Percentiles rank a stretch among this genome's conserved stretches.
Conservation (phyloP, 2,329 filamentous ascomycete genomes). For the Aplosporella prunicola region DNA sequence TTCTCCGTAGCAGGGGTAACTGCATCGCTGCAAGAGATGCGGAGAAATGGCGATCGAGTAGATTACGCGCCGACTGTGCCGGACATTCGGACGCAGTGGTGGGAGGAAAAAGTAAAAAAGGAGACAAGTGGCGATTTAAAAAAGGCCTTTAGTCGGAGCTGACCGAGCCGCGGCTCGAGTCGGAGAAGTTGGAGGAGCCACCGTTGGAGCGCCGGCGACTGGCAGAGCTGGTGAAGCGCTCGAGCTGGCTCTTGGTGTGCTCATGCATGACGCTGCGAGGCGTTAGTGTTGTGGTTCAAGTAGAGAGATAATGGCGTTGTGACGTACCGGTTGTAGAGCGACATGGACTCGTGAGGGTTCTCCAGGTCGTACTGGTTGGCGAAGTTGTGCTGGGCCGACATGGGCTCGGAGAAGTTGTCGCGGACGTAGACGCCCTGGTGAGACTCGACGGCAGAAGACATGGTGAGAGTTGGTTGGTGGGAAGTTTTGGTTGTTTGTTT, state of each 20-base stretch:
- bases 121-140: too few species aligned
- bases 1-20: too few species aligned
- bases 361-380: conserved; percentile 34
- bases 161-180: conserved; percentile 19
- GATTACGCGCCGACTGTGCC: too few species aligned
- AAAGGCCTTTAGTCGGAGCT: too few species aligned
- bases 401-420: conserved; percentile 32
- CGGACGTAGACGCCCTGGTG: conserved; percentile 25
- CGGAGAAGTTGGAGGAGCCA: conserved; percentile 11
- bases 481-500: neutral
- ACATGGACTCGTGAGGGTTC: conserved; percentile 30
- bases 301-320: neutral
- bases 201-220: conserved; percentile 29
- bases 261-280: conserved; percentile 38
- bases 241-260: conserved; percentile 41
- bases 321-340: conserved; percentile 35
- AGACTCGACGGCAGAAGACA: conserved; percentile 13
- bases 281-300: neutral
- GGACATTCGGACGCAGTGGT: too few species aligned
- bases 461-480: conserved; percentile 19
- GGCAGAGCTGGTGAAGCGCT: conserved; percentile 36
- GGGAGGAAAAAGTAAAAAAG: too few species aligned
- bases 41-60: too few species aligned
- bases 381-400: conserved; percentile 35
- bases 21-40: too few species aligned